Percentiles rank a stretch among this genome's conserved stretches.
Conservation (phyloP, 345 rosid species). For the Microcos paniculata region DNA sequence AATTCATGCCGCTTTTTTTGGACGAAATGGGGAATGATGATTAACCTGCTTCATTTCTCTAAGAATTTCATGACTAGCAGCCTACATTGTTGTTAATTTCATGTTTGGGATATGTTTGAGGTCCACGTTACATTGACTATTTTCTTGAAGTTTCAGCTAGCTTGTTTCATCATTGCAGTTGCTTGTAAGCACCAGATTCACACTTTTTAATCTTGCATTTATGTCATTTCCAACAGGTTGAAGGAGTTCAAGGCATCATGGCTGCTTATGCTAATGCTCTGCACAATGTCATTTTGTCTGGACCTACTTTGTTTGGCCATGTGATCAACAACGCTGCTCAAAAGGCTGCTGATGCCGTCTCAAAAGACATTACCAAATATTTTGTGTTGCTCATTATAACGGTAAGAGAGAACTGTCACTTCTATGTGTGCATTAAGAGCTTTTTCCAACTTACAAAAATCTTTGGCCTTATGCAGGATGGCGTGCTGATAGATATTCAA, state of each 20-base stretch:
- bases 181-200: too few species aligned
- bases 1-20: too few species aligned
- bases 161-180: too few species aligned
- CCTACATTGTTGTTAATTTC: too few species aligned
- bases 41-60: too few species aligned
- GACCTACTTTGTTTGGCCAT: constrained; percentile 68
- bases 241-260: constrained; percentile 80
- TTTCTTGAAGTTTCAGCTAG: too few species aligned
- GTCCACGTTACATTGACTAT: too few species aligned
- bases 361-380: constrained; percentile 28
- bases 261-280: constrained; percentile 58
- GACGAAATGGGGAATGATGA: too few species aligned
- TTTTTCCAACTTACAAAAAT: neutral
- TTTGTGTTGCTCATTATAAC: constrained; percentile 57
- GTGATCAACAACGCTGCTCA: constrained; percentile 59
- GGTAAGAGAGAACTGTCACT: constrained; percentile 20
- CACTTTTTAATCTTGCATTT: too few species aligned
- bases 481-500: constrained; percentile 71
- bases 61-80: too few species aligned
- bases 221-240: constrained; percentile 79
- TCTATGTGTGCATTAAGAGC: neutral
- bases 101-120: too few species aligned
- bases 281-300: constrained; percentile 51
- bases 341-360: constrained; percentile 36
- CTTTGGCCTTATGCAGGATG: constrained; percentile 49